phyloP scores from a whole-genome alignment of 306 rosid species.

The Cicer pinnatifidum region DNA sequence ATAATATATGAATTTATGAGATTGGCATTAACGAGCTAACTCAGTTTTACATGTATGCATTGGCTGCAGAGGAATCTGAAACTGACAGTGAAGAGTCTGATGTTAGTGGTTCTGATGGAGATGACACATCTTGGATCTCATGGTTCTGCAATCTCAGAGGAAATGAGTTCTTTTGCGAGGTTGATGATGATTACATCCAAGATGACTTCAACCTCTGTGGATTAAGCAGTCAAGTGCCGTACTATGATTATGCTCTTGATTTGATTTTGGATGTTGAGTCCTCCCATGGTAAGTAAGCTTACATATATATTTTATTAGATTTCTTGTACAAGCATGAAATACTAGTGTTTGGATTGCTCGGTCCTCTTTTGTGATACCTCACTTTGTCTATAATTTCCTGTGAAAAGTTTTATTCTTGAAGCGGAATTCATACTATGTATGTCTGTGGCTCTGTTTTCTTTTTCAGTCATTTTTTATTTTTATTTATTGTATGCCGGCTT shows the following conservation, averaged over 20 bases:
- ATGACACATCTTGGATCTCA: conserved; percentile 98
- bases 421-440: conserved; percentile 12
- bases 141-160: conserved; percentile 99
- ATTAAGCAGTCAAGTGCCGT: conserved; percentile 98
- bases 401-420: background rate
- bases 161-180: conserved; percentile 97
- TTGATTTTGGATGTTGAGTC: conserved; percentile 97
- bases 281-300: conserved; percentile 88
- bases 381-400: background rate
- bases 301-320: conserved; percentile 2
- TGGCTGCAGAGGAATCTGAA: conserved; percentile 86
- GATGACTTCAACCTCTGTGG: conserved; percentile 98
- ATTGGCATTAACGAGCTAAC: conserved; percentile 17
- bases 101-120: conserved; percentile 97
- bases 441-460: background rate
- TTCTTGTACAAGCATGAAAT: background rate
- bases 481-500: background rate
- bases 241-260: conserved; percentile 98
- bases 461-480: conserved; percentile 16
- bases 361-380: background rate
- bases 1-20: background rate
- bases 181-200: conserved; percentile 96
- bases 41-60: conserved; percentile 38
- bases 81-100: conserved; percentile 96
- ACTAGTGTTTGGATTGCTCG: background rate